Conservation (phyloP, 2,329 filamentous ascomycete species). For the Lasiodiplodia gonubiensis region DNA sequence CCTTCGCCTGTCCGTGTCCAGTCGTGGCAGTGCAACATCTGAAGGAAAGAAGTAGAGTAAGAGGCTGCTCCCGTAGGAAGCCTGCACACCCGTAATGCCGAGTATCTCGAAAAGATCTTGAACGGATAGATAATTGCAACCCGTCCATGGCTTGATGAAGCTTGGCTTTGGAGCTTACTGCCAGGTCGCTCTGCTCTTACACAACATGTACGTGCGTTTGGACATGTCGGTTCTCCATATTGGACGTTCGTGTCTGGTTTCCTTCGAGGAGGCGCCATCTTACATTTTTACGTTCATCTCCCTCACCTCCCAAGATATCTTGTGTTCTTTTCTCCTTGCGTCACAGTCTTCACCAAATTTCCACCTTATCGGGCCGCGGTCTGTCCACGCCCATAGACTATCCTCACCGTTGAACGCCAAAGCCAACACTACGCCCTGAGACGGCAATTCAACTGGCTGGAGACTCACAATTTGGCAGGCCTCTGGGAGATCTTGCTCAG, state of each 20-base stretch:
- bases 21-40: neutral
- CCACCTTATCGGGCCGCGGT: conserved; percentile 34
- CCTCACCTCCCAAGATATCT: neutral
- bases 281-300: conserved; percentile 12
- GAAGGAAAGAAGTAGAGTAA: neutral
- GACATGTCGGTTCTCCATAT: neutral
- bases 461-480: conserved; percentile 31
- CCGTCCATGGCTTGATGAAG: neutral
- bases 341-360: conserved; percentile 19
- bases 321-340: neutral
- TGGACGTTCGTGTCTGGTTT: neutral
- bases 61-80: neutral
- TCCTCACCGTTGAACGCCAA: conserved; percentile 34
- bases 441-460: conserved; percentile 33
- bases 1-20: neutral
- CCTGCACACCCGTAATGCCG: neutral
- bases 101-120: neutral
- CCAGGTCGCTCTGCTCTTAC: neutral
- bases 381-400: conserved; percentile 36
- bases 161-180: neutral
- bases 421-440: conserved; percentile 31
- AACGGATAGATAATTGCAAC: neutral
- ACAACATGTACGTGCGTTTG: neutral
- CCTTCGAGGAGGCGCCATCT: neutral
- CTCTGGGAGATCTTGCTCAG: neutral